A percentile compares a stretch with the other conserved stretches of the same genome.
These are phyloP conservation scores for Schizophyllum commune DNA, from an alignment of 1,284 basidiomycete species.

Conservation along the genomic window DNA sequence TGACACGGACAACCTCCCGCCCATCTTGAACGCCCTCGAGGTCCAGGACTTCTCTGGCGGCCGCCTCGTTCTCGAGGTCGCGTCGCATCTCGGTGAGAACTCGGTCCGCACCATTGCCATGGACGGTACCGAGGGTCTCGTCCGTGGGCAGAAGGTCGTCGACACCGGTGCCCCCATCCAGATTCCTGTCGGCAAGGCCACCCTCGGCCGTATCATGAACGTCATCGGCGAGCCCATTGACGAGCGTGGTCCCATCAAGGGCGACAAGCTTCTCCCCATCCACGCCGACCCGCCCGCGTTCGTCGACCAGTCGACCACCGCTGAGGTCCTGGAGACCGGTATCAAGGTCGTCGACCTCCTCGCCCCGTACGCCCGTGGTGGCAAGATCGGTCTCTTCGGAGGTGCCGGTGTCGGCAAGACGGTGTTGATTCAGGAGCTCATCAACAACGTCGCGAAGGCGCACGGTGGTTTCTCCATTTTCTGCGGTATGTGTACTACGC, in stretches of 20 bases:
- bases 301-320: slow-evolving; percentile 96
- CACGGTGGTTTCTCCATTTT: slow-evolving; percentile 99
- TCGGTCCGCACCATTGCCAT: slow-evolving; percentile 96
- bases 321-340: slow-evolving; percentile 98
- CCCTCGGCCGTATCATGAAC: slow-evolving; percentile 99
- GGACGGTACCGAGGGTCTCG: slow-evolving; percentile 99
- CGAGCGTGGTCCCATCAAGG: slow-evolving; percentile 97
- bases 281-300: slow-evolving; percentile 96
- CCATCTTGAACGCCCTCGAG: slow-evolving; percentile 97
- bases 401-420: slow-evolving; percentile 99
- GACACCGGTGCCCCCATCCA: slow-evolving; percentile 95
- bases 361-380: slow-evolving; percentile 99
- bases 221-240: slow-evolving; percentile 99
- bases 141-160: slow-evolving; percentile 94
- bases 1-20: slow-evolving; percentile 83
- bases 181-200: slow-evolving; percentile 91
- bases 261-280: slow-evolving; percentile 85
- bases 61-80: slow-evolving; percentile 93
- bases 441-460: slow-evolving; percentile 99
- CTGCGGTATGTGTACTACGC: slow-evolving; percentile 54
- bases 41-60: slow-evolving; percentile 90
- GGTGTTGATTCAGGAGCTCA: slow-evolving; percentile 97
- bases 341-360: slow-evolving; percentile 99
- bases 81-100: slow-evolving; percentile 98
- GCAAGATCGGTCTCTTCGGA: slow-evolving; percentile 99